Evolutionary conservation across 345 rosid species (phyloP), one percentile per base, ranked within the genome.

Genomic region (Gossypium raimondii): DNA sequence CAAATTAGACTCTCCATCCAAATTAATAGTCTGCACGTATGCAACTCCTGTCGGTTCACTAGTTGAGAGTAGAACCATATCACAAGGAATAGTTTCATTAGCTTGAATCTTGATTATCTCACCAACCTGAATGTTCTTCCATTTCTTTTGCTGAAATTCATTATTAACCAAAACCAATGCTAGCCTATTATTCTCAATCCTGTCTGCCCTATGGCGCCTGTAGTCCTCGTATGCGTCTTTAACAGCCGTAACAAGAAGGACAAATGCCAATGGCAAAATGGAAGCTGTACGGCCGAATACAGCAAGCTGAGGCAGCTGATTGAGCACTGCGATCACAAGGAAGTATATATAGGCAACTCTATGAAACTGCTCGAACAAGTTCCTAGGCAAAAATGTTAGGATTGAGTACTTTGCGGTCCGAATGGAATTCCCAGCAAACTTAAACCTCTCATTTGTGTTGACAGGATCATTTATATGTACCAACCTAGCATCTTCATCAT

Each of bases 41-140:
- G 95, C 98, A 82, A 93, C 97, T 16, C 98, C 99, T 5, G 99
- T 92, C 5, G 97, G 87, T 72, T 95, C 99, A 86, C 99, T 95
- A 1, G 99, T 91, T 0, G 98, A 91, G 73, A 95, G 86, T 24
- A 95, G 81, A 73, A 93, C 97, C 81, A 91, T 90, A 76, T 95
- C 99, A 82, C 99, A 93, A 58, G 98, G 98, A 78, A 95, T 88
- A 59, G 94, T 87, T 65, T 92, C 93, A 77, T 92, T 89, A 0
- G 91, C 87, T 3, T 81, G 76, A 62, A 93, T 79, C 81, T 89
- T 93, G 83, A 95, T 82, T n/a, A 95, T 78, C 64, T 95, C 98
- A 45, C 99, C 99, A 29, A 93, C 97, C 58, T 66, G 85, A 75
- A 95, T 85, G 57, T 90, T 83, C 86, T 91, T 93, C 97, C 97